These are phyloP conservation scores for Exophiala aquamarina DNA, from an alignment of 2,329 filamentous ascomycete genomes.

Conservation along the genomic window DNA sequence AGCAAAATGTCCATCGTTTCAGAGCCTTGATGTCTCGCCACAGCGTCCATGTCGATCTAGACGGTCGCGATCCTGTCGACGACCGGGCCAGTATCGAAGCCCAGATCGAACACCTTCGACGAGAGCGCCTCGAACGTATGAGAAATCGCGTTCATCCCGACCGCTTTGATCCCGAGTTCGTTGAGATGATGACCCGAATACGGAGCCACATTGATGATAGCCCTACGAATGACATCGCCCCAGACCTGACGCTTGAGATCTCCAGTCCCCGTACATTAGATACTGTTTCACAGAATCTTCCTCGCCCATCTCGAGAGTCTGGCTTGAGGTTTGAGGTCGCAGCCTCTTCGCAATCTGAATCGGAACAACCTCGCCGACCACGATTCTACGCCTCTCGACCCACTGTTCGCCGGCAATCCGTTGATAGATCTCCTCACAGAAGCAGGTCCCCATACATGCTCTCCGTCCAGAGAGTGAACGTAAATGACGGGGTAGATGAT, in stretches of 20 bases:
- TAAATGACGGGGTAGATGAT: slow-evolving; percentile 11
- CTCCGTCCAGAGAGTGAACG: background rate
- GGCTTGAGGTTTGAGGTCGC: slow-evolving; percentile 33
- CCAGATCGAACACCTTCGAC: slow-evolving; percentile 20
- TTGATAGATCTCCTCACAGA: background rate
- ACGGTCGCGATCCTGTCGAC: too few species aligned
- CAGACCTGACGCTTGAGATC: slow-evolving; percentile 7
- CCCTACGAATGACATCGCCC: background rate
- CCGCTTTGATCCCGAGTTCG: slow-evolving; percentile 1
- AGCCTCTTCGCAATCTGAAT: slow-evolving; percentile 13
- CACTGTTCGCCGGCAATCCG: slow-evolving; percentile 4
- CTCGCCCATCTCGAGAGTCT: slow-evolving; percentile 39
- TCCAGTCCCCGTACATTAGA: slow-evolving; percentile 7
- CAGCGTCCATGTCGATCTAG: too few species aligned
- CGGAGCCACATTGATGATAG: background rate
- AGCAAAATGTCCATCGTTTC: background rate
- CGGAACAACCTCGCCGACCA: slow-evolving; percentile 9
- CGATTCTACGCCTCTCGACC: background rate
- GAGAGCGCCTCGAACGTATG: background rate
- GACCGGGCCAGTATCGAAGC: too few species aligned
- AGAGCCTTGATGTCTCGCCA: background rate
- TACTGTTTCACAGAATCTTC: slow-evolving; percentile 27
- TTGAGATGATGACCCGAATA: slow-evolving; percentile 11
- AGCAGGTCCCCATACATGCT: slow-evolving; percentile 1
- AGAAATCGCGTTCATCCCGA: background rate